Evolutionary conservation across 192 early-diverging fungal genomes (phyloP), one percentile per base, ranked within the genome.

Genomic region (Pilobolus umbonatus): DNA sequence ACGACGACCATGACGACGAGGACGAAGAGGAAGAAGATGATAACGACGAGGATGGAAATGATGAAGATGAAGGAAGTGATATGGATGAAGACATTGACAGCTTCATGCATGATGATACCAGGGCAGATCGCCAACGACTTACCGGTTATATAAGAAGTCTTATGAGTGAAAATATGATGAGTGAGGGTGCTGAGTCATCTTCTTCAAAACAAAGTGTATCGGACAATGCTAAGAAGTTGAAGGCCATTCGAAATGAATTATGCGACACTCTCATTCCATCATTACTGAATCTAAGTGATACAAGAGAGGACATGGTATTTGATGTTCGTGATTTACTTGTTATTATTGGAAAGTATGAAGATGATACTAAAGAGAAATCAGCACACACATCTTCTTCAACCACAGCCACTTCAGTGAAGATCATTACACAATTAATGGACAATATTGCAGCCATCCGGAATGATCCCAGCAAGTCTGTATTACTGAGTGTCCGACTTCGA

Each of bases 321-420:
- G 68, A 77, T 25, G 64, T 90, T 3, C 83, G 84, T 44, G 87
- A 89, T 21, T 53, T 91, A 22, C 57, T 88, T 22, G 74, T 77
- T 7, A 61, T 85, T 10, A 30, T 86, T 14, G 73, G 76, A 39
- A 81, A 85, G 57, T 64, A 69, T 14, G 65, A 80, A 35, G 21
- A 47, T 14, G n/a, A n/a, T n/a, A n/a, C n/a, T n/a, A 30, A 53
- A 6, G 51, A 19, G 19, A 53, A 50, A 22, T 21, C 14, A 12
- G 31, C 59, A 52, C 62, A 40, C 44, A 73, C 75, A 62, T 35
- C 45, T 29, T 0, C 55, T 43, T 17, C 22, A 14, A 42, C 38
- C 30, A 57, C 30, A 3, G 43, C 40, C 15, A n/a, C 30, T 31
- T 26, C 31, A 4, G 34, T 31, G n/a, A 10, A 35, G 19, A 38